A percentile compares a stretch with the other conserved stretches of the same genome.
These are phyloP conservation scores for Hymenoscyphus fructigenus DNA, from an alignment of 2,329 filamentous ascomycete species.

Conservation along the genomic window DNA sequence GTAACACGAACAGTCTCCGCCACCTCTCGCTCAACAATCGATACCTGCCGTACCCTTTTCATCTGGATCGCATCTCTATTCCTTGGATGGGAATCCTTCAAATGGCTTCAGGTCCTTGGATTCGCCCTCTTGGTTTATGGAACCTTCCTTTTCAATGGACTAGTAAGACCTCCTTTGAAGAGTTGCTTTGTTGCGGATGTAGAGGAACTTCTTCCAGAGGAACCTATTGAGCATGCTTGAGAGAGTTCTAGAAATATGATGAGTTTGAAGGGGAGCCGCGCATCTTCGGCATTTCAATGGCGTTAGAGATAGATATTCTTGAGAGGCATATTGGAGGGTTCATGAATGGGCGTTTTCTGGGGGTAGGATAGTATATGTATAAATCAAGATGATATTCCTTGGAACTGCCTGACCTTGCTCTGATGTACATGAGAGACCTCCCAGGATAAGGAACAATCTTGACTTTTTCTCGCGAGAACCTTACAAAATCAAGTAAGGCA, in stretches of 20 bases:
- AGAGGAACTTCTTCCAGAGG: constrained; percentile 72
- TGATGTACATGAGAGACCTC: too few relatives aligned
- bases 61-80: constrained; percentile 96
- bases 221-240: constrained; percentile 71
- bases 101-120: constrained; percentile 89
- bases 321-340: background rate
- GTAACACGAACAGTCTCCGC: constrained; percentile 89
- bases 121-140: constrained; percentile 92
- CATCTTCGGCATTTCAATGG: background rate
- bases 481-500: too few relatives aligned
- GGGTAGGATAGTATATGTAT: background rate
- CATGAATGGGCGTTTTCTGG: background rate
- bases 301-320: background rate
- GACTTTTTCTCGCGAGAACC: too few relatives aligned
- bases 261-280: background rate
- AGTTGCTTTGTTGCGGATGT: constrained; percentile 59
- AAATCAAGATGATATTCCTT: background rate
- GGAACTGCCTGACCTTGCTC: too few relatives aligned
- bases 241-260: background rate
- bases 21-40: constrained; percentile 91
- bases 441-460: too few relatives aligned
- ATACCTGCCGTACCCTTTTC: constrained; percentile 95
- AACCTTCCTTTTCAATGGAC: constrained; percentile 93
- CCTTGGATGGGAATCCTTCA: constrained; percentile 95
- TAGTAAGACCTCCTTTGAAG: constrained; percentile 79